Evolutionary conservation across 2,329 filamentous ascomycete species (phyloP).

Genomic region (Sporothrix dimorphospora): DNA sequence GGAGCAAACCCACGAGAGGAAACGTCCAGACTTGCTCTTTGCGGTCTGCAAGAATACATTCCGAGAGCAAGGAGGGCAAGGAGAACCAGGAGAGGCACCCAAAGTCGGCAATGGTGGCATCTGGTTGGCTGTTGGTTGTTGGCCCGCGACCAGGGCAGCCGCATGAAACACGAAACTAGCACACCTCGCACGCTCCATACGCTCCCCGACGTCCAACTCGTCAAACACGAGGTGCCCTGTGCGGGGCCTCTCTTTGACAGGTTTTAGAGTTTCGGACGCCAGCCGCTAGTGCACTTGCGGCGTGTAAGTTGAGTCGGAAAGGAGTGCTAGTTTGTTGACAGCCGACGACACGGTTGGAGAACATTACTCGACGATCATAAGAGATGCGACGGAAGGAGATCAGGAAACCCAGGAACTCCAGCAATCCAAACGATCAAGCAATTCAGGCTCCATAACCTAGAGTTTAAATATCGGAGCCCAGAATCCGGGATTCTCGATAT

Average conservation of each 20-base stretch:
- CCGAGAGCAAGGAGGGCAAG: not conserved
- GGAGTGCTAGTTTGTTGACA: not conserved
- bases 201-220: not conserved
- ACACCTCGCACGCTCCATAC: slow-evolving; percentile 3
- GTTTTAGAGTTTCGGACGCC: slow-evolving; percentile 21
- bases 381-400: not conserved
- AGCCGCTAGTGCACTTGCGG: slow-evolving; percentile 10
- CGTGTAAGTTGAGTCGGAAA: not conserved
- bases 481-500: not conserved
- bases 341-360: not conserved
- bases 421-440: not conserved
- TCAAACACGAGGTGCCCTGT: slow-evolving; percentile 9
- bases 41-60: not conserved
- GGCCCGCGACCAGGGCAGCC: not conserved
- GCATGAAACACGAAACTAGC: slow-evolving; percentile 15
- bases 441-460: not conserved
- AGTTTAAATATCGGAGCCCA: not conserved
- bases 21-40: not conserved
- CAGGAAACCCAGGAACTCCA: not conserved
- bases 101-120: not conserved
- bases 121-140: not conserved
- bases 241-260: not conserved
- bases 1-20: not conserved
- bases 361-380: slow-evolving; percentile 12
- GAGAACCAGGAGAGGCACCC: not conserved